A percentile compares a stretch with the other conserved stretches of the same genome.
Evolutionary conservation across 768 basidiomycete genomes (phyloP).

Genomic region (Suillus americanus): DNA sequence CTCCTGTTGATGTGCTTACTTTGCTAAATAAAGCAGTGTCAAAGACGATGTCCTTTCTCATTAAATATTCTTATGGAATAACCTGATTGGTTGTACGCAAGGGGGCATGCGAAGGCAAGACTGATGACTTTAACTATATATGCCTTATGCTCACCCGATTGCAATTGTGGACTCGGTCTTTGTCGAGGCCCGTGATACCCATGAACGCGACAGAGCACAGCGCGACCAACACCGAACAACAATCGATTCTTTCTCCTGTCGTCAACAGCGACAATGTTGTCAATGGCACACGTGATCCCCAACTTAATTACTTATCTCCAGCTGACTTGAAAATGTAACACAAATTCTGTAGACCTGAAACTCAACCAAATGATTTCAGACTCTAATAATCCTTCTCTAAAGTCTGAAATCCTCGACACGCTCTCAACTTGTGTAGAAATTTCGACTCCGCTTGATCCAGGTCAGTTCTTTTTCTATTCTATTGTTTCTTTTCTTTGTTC

Average conservation of each 20-base stretch:
- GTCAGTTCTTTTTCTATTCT: slow-evolving; percentile 37
- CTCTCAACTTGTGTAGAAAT: slow-evolving; percentile 38
- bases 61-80: no score
- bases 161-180: no score
- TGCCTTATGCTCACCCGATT: no score
- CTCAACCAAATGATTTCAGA: not conserved
- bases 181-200: slow-evolving; percentile 25
- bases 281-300: slow-evolving; percentile 42
- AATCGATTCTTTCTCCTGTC: slow-evolving; percentile 17
- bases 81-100: no score
- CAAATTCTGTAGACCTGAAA: slow-evolving; percentile 17
- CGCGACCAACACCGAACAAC: slow-evolving; percentile 31
- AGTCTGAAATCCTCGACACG: slow-evolving; percentile 39
- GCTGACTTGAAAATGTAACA: slow-evolving; percentile 38
- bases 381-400: slow-evolving; percentile 48
- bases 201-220: slow-evolving; percentile 54
- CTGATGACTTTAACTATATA: no score
- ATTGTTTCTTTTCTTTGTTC: slow-evolving; percentile 25
- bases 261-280: slow-evolving; percentile 18
- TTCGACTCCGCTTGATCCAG: slow-evolving; percentile 47
- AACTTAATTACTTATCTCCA: slow-evolving; percentile 28
- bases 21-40: no score
- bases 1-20: no score
- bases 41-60: no score
- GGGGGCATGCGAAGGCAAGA: no score